Base-by-base conservation (phyloP, 768 basidiomycete species). In the Clathrus columnatus region DNA sequence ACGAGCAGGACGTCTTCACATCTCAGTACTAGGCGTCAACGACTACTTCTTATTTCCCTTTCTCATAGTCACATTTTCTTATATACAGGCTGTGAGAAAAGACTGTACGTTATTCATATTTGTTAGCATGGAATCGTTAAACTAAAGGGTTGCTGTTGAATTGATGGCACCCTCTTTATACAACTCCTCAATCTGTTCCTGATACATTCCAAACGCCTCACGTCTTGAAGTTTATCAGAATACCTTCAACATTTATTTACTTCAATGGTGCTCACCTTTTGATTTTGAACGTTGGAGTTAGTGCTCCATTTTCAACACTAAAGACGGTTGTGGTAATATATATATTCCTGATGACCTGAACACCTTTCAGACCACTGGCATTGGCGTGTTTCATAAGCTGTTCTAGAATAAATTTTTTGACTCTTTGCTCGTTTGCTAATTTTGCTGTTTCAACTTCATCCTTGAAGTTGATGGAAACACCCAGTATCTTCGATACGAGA, bases 281-380 rank as follows among this genome's bases (percentile, higher is more conserved):
- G 55, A 95, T 70, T 72, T 96, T 96, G 73, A 95, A 70, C 5
- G 91, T 95, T 7, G 95, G 93, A 2, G 95, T 98, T 69, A 98
- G 64, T 24, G 91, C 84, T 52, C 78, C 80, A 60, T 91, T 83
- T 48, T 93, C 88, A 16, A 88, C 70, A 21, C 74, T 82, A 73
- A 97, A 91, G 1, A 84, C 80, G 42, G 82, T 73, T 51, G 88
- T 67, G 57, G 77, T 82, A 43, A 96, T 64, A 67, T 92, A 81
- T 43, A 96, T 76, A 23, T 85, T 83, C 68, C 87, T 94, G 71
- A 95, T 73, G 58, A 68, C 79, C 74, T 97, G 94, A 61, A 93
- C 95, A 17, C 91, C 89, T 69, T 87, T 85, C 59, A 98, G 73
- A 21, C 74, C 76, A 61, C 76, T 76, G 63, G 80, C 78, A 68